phyloP scores from a whole-genome alignment of 2,329 filamentous ascomycete genomes.

The Aspergillus eucalypticola region DNA sequence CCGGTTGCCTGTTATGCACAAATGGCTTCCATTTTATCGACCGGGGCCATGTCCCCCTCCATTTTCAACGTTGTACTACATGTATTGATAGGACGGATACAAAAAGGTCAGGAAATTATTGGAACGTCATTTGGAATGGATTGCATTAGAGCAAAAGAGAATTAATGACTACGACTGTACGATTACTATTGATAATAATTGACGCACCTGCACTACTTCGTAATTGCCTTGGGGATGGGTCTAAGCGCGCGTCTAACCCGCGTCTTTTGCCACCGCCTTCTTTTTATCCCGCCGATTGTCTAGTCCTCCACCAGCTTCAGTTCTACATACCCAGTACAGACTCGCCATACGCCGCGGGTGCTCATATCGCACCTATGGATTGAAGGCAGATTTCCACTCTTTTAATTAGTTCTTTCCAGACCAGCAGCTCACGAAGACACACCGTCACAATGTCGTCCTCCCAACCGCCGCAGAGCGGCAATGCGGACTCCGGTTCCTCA shows the following conservation, averaged over 20 bases:
- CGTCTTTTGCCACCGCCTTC: slow-evolving; percentile 17
- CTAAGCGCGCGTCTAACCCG: slow-evolving; percentile 24
- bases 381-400: background rate
- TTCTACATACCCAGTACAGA: background rate
- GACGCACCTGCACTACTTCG: too few species aligned
- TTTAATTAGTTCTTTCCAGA: too few species aligned
- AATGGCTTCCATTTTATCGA: background rate
- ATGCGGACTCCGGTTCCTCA: slow-evolving; percentile 7
- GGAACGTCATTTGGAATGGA: slow-evolving; percentile 20
- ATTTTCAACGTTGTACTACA: slow-evolving; percentile 21
- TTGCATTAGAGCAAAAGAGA: slow-evolving; percentile 25
- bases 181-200: slow-evolving; percentile 24
- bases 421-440: background rate
- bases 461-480: slow-evolving; percentile 13
- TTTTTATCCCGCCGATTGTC: slow-evolving; percentile 2
- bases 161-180: slow-evolving; percentile 35
- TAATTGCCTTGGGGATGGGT: background rate
- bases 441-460: slow-evolving; percentile 19
- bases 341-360: background rate
- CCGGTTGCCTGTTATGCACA: background rate
- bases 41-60: slow-evolving; percentile 8
- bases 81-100: slow-evolving; percentile 26
- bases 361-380: background rate
- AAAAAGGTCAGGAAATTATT: slow-evolving; percentile 17
- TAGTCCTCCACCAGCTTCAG: background rate